Base-by-base conservation (phyloP, 352 stramenopile genomes). In the Aphanomyces euteiches region DNA sequence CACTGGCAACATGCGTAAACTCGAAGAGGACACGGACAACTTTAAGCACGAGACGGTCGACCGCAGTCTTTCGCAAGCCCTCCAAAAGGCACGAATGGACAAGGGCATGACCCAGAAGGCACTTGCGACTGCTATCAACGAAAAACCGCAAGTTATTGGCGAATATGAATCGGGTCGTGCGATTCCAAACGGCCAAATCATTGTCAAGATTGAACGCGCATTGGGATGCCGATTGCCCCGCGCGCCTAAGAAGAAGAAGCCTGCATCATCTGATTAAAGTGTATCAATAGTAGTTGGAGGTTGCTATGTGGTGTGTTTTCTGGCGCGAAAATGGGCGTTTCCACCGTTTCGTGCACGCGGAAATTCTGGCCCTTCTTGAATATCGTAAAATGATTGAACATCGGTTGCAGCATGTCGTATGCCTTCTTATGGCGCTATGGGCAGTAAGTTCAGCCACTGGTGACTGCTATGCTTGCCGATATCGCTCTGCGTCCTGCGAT, bases 61-160 rank as follows among this genome's bases (percentile, higher is more conserved):
- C 75, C 85, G 85, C 67, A 92, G 78, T 40, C 76, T 97, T 21
- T 92, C 88, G 50, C 84, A 98, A 78, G 91, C 95, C 15, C 91
- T 99, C 34, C 90, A 96, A 80, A 96, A 99, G 79, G 97, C 96
- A 21, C 92, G 97, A 15, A 95, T 87, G 67, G 96, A 91, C 15
- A 99, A 99, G 81, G 98, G 98, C 82, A 96, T 99, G 90, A 98
- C 96, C 28, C 97, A 99, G 85, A 99, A 99, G 77, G 88, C 98
- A 69, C 82, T 99, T 50, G 97, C 93, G 7, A 98, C 96, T 8
- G 75, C 83, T 56, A 96, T 98, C 70, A 97, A 97, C 75, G 91
- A 97, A 74, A 99, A 99, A 78, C 96, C 96, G 45, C 96, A 99
- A 77, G 84, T 99, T 13, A 95, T 99, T 41, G 93, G 86, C 39